phyloP scores from a whole-genome alignment of 345 rosid species.

The Eucalyptus tenuipes region DNA sequence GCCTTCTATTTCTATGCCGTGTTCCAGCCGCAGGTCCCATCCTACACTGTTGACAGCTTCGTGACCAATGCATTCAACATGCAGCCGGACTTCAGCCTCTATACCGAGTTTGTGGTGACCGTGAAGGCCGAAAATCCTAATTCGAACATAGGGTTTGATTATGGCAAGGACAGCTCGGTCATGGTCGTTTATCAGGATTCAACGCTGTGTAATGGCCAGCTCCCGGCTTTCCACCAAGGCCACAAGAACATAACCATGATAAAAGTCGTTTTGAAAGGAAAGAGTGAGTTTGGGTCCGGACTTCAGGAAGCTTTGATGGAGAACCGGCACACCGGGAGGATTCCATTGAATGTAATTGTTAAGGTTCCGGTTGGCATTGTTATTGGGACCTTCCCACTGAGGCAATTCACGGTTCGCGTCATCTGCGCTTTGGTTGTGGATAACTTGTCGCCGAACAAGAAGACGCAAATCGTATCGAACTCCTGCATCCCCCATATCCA shows the following conservation, averaged over 20 bases:
- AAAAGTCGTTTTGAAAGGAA: slow-evolving; percentile 18
- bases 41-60: slow-evolving; percentile 15
- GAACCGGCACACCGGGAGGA: slow-evolving; percentile 11
- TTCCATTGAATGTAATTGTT: slow-evolving; percentile 28
- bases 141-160: slow-evolving; percentile 6
- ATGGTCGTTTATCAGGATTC: slow-evolving; percentile 6
- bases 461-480: slow-evolving; percentile 13
- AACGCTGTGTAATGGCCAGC: slow-evolving; percentile 22
- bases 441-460: slow-evolving; percentile 16
- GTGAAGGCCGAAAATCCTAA: slow-evolving; percentile 37
- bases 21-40: slow-evolving; percentile 22
- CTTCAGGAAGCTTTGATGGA: slow-evolving; percentile 19
- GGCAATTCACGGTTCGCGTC: slow-evolving; percentile 12
- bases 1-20: background rate
- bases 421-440: slow-evolving; percentile 33
- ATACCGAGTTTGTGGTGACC: slow-evolving; percentile 15
- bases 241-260: slow-evolving; percentile 11
- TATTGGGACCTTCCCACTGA: slow-evolving; percentile 5
- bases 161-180: slow-evolving; percentile 31
- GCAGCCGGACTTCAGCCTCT: slow-evolving; percentile 18
- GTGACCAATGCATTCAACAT: slow-evolving; percentile 15
- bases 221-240: slow-evolving; percentile 33
- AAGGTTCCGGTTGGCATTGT: slow-evolving; percentile 22
- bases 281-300: slow-evolving; percentile 14
- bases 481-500: slow-evolving; percentile 3